Evolutionary conservation across 2,329 filamentous ascomycete species (phyloP), one percentile per base, ranked within the genome.

Genomic region (Cyphellophora europaea): DNA sequence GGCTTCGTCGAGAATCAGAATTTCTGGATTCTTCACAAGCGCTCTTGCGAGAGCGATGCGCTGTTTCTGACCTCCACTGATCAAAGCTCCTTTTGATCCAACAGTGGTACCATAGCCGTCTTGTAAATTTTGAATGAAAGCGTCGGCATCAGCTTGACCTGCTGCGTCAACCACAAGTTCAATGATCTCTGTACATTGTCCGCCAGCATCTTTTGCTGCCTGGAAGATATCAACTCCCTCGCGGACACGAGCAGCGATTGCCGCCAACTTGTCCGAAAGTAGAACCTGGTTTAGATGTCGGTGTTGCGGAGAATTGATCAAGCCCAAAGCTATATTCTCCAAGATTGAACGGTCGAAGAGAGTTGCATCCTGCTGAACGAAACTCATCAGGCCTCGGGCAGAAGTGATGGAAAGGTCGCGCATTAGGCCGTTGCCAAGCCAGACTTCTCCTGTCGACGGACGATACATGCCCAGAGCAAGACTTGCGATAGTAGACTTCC

Each of bases 1-100:
- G 3, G 56, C 56, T 37, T 59, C 56, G 31, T 59, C 56, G 5
- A 59, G 42, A 12, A 59, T 50, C 2, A 94, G 69, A 52, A 94
- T 68, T 60, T 82, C 84, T 0, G 86, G 86, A 49, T 93, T 79
- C 6, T 80, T 86, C 15, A 93, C 82, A 35, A 93, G 73, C 12
- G 86, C 86, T 47, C 84, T 70, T 3, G 87, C 85, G 54, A 94
- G 89, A 4, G 86, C 84, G 50, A 94, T 89, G 43, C 88, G 81
- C 59, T 94, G 88, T 58, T 93, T 89, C 60, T 93, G 86, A 15
- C 86, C 86, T 54, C 86, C 86, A 37, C 81, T 88, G 11, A 93
- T 67, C 34, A 91, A 63, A 50, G 88, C 87, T 5, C 86, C 86
- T 42, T 84, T 76, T 56, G 93, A 83, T 2, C 54, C 53, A n/a